phyloP scores from a whole-genome alignment of 495 filamentous ascomycete genomes.

The Letharia lupina region DNA sequence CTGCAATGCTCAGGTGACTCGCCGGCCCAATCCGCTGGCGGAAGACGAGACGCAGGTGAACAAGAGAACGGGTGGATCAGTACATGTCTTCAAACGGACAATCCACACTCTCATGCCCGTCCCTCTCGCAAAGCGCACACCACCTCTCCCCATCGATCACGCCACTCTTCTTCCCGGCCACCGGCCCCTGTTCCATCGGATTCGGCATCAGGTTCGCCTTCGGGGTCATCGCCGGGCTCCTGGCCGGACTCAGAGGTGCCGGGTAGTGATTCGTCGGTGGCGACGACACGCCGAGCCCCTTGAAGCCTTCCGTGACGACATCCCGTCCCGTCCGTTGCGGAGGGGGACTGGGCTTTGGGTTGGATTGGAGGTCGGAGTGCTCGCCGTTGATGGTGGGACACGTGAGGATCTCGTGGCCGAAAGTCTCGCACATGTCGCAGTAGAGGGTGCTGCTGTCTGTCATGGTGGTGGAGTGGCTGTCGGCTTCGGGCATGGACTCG shows the following conservation, averaged over 20 bases:
- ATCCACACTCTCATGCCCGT: constrained; percentile 91
- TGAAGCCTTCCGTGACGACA: constrained; percentile 39
- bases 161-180: constrained; percentile 72
- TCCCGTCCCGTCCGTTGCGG: constrained; percentile 36
- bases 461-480: constrained; percentile 58
- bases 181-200: constrained; percentile 59
- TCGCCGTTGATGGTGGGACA: constrained; percentile 78
- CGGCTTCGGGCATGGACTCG: constrained; percentile 29
- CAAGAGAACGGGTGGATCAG: neutral
- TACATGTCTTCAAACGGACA: constrained; percentile 76
- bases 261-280: constrained; percentile 22
- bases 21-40: neutral
- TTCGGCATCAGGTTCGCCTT: constrained; percentile 39
- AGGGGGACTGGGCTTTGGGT: constrained; percentile 13
- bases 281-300: constrained; percentile 33
- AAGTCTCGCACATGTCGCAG: constrained; percentile 93
- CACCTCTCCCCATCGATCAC: constrained; percentile 79
- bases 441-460: constrained; percentile 67
- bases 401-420: constrained; percentile 88
- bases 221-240: constrained; percentile 18
- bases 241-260: constrained; percentile 34
- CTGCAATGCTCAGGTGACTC: constrained; percentile 1
- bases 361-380: constrained; percentile 24
- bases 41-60: neutral
- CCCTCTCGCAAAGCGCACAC: constrained; percentile 94